Evolutionary conservation across 257 asterid species (phyloP).

Genomic region (Petrea volubilis): DNA sequence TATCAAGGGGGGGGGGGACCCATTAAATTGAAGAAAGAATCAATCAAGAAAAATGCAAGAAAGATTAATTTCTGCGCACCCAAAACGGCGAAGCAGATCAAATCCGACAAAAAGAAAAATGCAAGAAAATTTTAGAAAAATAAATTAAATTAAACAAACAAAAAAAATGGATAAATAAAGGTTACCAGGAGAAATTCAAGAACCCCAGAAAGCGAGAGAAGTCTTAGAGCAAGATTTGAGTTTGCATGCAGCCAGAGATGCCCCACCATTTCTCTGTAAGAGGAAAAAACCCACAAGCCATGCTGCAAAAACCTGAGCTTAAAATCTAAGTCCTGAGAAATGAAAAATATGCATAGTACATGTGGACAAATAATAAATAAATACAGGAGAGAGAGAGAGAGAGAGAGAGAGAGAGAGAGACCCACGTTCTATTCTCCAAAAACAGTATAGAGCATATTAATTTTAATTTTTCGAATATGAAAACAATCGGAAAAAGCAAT

Average conservation of each 20-base stretch:
- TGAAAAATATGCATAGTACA: background rate
- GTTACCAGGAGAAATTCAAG: slow-evolving; percentile 29
- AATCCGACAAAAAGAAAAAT: slow-evolving; percentile 27
- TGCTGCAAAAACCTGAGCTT: slow-evolving; percentile 47
- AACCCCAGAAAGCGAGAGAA: slow-evolving; percentile 23
- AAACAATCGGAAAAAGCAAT: slow-evolving; percentile 7
- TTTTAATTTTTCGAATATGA: slow-evolving; percentile 1
- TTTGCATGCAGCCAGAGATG: slow-evolving; percentile 45
- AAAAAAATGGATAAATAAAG: background rate
- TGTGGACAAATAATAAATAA: slow-evolving; percentile 29
- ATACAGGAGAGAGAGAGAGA: background rate
- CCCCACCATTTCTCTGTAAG: slow-evolving; percentile 30
- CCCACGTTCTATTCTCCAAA: slow-evolving; percentile 35
- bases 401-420: slow-evolving; percentile 20
- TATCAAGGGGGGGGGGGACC: slow-evolving; percentile 7
- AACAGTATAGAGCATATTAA: background rate
- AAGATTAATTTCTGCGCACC: slow-evolving; percentile 26
- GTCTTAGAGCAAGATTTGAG: slow-evolving; percentile 23
- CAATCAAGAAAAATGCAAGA: slow-evolving; percentile 17
- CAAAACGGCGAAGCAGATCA: slow-evolving; percentile 31
- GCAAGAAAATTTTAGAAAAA: slow-evolving; percentile 9
- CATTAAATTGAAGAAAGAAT: slow-evolving; percentile 32
- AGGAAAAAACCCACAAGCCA: slow-evolving; percentile 39
- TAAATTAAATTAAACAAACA: background rate
- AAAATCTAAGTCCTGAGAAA: slow-evolving; percentile 33